These are phyloP conservation scores for Lolium multiflorum DNA, from an alignment of 176 grass and related monocot genomes.

Conservation along the genomic window DNA sequence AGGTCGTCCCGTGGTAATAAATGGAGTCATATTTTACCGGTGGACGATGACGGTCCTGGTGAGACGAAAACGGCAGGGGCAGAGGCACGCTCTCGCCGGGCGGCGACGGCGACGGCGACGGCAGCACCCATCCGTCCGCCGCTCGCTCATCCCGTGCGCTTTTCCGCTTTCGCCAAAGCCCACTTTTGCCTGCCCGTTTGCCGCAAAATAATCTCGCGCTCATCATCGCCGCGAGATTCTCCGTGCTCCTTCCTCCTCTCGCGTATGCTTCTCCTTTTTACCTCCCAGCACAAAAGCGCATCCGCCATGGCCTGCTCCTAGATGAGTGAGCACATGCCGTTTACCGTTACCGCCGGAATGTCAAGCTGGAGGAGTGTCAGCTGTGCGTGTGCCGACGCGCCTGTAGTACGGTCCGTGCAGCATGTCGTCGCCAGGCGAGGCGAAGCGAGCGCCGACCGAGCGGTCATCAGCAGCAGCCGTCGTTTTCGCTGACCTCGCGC, in stretches of 20 bases:
- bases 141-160: slow-evolving; percentile 12
- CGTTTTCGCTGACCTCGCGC: slow-evolving; percentile 29
- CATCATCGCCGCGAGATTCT: slow-evolving; percentile 40
- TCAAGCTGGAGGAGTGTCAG: background rate
- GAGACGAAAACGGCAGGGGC: slow-evolving; percentile 8
- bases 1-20: background rate
- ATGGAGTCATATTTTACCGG: background rate
- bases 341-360: slow-evolving; percentile 21
- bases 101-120: background rate
- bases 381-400: too few relatives aligned
- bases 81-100: background rate
- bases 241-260: background rate
- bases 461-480: background rate
- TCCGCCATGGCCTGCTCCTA: background rate
- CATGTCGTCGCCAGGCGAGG: background rate
- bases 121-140: background rate
- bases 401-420: background rate
- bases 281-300: background rate
- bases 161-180: slow-evolving; percentile 47
- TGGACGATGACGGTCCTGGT: too few relatives aligned
- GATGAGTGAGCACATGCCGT: background rate
- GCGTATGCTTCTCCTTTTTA: background rate
- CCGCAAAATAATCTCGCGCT: slow-evolving; percentile 35
- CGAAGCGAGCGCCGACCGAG: background rate
- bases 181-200: slow-evolving; percentile 5